Conservation (phyloP, 164 flowering plant genomes). For the Chimonanthus praecox region DNA sequence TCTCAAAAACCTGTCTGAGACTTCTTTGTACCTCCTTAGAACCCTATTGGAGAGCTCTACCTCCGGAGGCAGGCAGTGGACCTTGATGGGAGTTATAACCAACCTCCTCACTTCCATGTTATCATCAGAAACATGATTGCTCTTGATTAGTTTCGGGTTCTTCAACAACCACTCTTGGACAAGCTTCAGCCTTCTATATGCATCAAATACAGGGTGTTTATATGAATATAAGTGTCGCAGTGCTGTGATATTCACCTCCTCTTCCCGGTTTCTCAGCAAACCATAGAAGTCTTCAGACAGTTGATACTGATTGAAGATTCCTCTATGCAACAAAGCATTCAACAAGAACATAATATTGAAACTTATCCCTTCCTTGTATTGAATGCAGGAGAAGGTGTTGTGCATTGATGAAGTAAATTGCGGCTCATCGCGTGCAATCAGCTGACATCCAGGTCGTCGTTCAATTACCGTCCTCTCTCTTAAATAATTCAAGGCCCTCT, state of each 20-base stretch:
- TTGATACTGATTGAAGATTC: constrained; percentile 68
- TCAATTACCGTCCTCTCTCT: constrained; percentile 36
- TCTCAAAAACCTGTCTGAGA: constrained; percentile 76
- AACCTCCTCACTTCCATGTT: constrained; percentile 71
- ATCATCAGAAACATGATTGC: constrained; percentile 31
- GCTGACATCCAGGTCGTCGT: constrained; percentile 16
- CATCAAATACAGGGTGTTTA: constrained; percentile 57
- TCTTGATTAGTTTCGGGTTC: constrained; percentile 56
- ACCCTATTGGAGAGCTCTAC: constrained; percentile 96
- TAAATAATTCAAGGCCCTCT: constrained; percentile 44
- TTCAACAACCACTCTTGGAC: constrained; percentile 67
- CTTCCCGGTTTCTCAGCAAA: constrained; percentile 44
- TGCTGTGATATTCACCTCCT: constrained; percentile 57
- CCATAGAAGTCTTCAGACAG: constrained; percentile 54
- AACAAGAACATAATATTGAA: constrained; percentile 69
- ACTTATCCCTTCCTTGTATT: constrained; percentile 32
- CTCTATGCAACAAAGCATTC: constrained; percentile 74
- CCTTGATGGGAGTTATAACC: constrained; percentile 81
- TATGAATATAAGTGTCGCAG: constrained; percentile 57
- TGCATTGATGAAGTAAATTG: constrained; percentile 37
- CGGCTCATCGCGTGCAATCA: constrained; percentile 52
- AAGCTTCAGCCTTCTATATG: constrained; percentile 37
- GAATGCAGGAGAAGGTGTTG: constrained; percentile 58
- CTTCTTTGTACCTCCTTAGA: constrained; percentile 53
- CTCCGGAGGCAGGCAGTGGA: constrained; percentile 86